Evolutionary conservation across 331 rosid genomes (phyloP), one percentile per base, ranked within the genome.

Genomic region (Pyracantha coccinea): DNA sequence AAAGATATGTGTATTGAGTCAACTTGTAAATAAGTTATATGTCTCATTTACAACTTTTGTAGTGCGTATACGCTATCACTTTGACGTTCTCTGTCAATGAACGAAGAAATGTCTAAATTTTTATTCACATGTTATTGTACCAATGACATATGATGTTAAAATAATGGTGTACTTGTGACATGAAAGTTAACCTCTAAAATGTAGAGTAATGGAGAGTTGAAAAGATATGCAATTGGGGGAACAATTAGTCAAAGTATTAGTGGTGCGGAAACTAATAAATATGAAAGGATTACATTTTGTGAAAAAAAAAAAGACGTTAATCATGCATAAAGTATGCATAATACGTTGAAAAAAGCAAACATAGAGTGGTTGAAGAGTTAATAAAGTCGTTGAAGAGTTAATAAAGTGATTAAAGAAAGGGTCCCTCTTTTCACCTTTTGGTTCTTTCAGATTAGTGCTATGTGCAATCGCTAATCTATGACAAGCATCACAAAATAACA

Each of bases 361-460:
- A 52, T 13, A 55, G 45, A 38, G 45, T 38, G 13, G 45, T 38
- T 38, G 45, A 38, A 38, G 45, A 38, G 77, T 74, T 55, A 53
- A 81, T 77, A 74, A 73, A 80, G 85, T 77, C n/a, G 45, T 38
- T 38, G 45, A 38, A 38, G 45, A 38, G 77, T 74, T 55, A 53
- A 81, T 77, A 74, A 73, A 80, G 85, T 77, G 75, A 83, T 78
- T 31, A 74, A 67, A 77, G 68, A 74, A 55, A 67, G 50, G 73
- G 60, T 19, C 63, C 83, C 79, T 69, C 53, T 58, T 35, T 32
- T 6, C 41, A 6, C 16, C 29, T 44, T 50, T 38, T 38, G 45
- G 14, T 38, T 38, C 14, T 38, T 38, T 38, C 4, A 10, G 45
- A 2, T 62, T 20, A 69, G 47, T 79, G 29, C 6, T 0, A 35